Base-by-base conservation (phyloP, 345 rosid genomes). In the Pistacia integerrima region DNA sequence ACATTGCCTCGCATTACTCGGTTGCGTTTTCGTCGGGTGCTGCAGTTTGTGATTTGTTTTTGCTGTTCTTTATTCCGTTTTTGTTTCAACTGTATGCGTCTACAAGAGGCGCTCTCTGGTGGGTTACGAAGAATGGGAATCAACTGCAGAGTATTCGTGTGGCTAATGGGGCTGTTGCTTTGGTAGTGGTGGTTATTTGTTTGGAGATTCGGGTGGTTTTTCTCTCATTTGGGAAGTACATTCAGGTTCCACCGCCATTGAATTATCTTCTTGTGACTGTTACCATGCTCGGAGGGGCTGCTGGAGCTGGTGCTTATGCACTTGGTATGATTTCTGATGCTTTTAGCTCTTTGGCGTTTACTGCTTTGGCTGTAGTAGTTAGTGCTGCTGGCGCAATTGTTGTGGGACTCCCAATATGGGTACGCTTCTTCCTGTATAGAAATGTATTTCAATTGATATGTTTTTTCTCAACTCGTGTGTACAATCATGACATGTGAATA, bases 171-270 rank as follows among this genome's bases (percentile, higher is more conserved):
- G 97, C 97, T 11, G 76, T 97, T 68, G 94, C 99, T n/a, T 72
- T 92, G 88, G 87, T 94, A 75, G 86, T 92, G 67, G 85, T 91
- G 59, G 97, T 97, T 70, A 82, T 97, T 8, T 89, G 97, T 78
- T 90, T 97, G 86, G 99, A 97, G 93, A 78, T 92, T 77, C 88
- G 99, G 81, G 98, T 94, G 82, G 90, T 97, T 74, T 97, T 97
- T 84, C 97, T 86, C 69, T 92, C 99, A 2, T 97, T 94, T 81
- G 99, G 97, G 78, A 88, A 88, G 82, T 97, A 97, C 77, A 90
- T 97, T 80, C 99, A 97, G 83, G 94, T 97, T 62, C 98, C 97
- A 2, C 93, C 97, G 2, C 99, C 99, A 0, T 78, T 89, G 69
- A 97, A 89, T 73, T 96, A 94, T 85, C 84, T 96, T 74, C 88